Conservation (phyloP, 345 rosid species). For the Eutrema japonicum region DNA sequence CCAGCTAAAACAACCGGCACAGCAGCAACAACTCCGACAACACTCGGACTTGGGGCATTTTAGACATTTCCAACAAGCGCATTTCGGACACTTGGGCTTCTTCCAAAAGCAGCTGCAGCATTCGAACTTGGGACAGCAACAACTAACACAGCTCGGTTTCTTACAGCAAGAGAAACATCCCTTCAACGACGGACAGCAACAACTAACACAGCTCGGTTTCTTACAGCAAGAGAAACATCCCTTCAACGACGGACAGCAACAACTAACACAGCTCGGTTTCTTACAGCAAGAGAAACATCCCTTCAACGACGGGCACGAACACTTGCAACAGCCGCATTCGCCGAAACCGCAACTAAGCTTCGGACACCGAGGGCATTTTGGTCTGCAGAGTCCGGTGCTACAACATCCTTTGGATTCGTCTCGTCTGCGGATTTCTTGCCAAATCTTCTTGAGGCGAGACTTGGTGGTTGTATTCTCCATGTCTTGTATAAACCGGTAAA, state of each 20-base stretch:
- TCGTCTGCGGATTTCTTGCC: slow-evolving; percentile 55
- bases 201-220: no score
- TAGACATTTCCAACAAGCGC: slow-evolving; percentile 41
- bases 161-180: no score
- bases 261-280: slow-evolving; percentile 46
- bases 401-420: slow-evolving; percentile 59
- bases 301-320: slow-evolving; percentile 45
- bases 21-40: slow-evolving; percentile 35
- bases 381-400: slow-evolving; percentile 50
- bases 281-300: slow-evolving; percentile 50
- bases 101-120: slow-evolving; percentile 52
- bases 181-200: slow-evolving; percentile 13
- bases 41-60: slow-evolving; percentile 10
- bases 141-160: no score
- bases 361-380: slow-evolving; percentile 52
- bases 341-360: slow-evolving; percentile 41
- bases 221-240: no score
- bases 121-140: slow-evolving; percentile 25
- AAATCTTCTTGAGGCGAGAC: slow-evolving; percentile 72
- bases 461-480: slow-evolving; percentile 83
- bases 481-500: slow-evolving; percentile 77
- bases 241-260: slow-evolving; percentile 16
- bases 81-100: slow-evolving; percentile 50
- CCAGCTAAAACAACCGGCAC: slow-evolving; percentile 48
- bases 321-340: slow-evolving; percentile 36